phyloP scores from a whole-genome alignment of 179 eudicot genomes.

The Silene vulgaris region DNA sequence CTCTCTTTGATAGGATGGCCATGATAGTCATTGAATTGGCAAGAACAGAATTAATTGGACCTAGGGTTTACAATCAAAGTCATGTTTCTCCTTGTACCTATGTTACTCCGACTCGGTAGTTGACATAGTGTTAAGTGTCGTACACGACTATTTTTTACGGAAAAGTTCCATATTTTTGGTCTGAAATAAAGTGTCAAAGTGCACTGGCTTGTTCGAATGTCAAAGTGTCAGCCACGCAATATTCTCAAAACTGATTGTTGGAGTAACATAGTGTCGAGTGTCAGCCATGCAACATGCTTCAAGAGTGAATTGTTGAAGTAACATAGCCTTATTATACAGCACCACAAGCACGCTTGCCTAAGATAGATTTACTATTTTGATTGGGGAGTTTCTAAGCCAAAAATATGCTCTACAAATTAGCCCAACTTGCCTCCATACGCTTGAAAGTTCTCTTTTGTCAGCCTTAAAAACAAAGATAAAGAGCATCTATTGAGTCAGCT shows the following conservation, averaged over 20 bases:
- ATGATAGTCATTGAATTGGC: background rate
- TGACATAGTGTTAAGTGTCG: background rate
- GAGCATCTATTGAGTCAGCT: constrained; percentile 28
- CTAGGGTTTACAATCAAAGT: background rate
- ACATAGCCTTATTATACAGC: background rate
- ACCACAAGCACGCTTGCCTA: constrained; percentile 1
- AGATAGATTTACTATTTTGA: background rate
- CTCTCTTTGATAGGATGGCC: background rate
- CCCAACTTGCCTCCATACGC: background rate
- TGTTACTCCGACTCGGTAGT: background rate
- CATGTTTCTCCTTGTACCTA: background rate
- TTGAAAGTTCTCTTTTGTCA: background rate
- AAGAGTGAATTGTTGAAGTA: background rate
- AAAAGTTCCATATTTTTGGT: background rate
- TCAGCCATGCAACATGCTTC: no score
- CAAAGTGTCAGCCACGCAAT: no score
- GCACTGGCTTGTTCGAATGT: background rate
- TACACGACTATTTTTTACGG: background rate
- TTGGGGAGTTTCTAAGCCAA: background rate
- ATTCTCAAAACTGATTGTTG: no score
- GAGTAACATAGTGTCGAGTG: background rate
- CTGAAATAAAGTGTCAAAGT: background rate
- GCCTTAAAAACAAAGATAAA: background rate
- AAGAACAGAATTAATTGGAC: background rate
- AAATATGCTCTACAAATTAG: background rate